phyloP scores from a whole-genome alignment of 768 basidiomycete genomes.

The Plicaturopsis crispa region DNA sequence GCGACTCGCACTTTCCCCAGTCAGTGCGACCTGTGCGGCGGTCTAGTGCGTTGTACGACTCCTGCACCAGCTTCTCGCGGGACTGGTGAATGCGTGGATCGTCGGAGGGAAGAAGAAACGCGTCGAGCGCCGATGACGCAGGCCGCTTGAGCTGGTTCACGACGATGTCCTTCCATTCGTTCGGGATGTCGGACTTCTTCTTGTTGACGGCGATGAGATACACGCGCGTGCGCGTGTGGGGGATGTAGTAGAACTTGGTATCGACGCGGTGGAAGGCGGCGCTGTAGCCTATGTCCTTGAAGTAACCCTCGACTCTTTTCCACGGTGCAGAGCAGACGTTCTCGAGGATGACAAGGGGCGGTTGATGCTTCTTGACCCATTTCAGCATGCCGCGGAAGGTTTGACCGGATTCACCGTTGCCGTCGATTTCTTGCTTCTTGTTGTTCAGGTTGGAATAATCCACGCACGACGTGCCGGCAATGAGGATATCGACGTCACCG shows the following conservation, averaged over 20 bases:
- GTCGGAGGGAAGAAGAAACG: slow-evolving; percentile 85
- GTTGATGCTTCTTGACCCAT: slow-evolving; percentile 83
- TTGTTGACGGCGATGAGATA: slow-evolving; percentile 79
- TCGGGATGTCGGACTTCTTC: slow-evolving; percentile 49
- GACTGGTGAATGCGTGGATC: slow-evolving; percentile 90
- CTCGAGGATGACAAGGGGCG: slow-evolving; percentile 89
- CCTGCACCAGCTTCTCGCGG: slow-evolving; percentile 73
- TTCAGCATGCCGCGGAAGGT: slow-evolving; percentile 94
- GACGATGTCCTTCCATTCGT: slow-evolving; percentile 60
- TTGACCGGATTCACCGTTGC: slow-evolving; percentile 85
- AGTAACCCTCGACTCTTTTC: slow-evolving; percentile 67
- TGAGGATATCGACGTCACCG: slow-evolving; percentile 81
- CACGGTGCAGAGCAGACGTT: slow-evolving; percentile 93
- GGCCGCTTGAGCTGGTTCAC: slow-evolving; percentile 64
- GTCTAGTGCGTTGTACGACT: slow-evolving; percentile 56
- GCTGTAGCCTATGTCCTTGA: slow-evolving; percentile 68
- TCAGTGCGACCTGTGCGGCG: slow-evolving; percentile 71
- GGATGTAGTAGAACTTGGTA: slow-evolving; percentile 88
- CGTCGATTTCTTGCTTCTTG: slow-evolving; percentile 84
- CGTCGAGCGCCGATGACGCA: slow-evolving; percentile 84
- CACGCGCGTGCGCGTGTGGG: slow-evolving; percentile 88
- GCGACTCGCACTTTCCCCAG: slow-evolving; percentile 89
- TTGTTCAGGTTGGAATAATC: slow-evolving; percentile 97
- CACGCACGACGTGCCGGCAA: slow-evolving; percentile 95
- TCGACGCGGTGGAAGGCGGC: slow-evolving; percentile 67